These are phyloP conservation scores for Cladosporium sp. DNA, from an alignment of 2,329 filamentous ascomycete genomes.

Conservation along the genomic window DNA sequence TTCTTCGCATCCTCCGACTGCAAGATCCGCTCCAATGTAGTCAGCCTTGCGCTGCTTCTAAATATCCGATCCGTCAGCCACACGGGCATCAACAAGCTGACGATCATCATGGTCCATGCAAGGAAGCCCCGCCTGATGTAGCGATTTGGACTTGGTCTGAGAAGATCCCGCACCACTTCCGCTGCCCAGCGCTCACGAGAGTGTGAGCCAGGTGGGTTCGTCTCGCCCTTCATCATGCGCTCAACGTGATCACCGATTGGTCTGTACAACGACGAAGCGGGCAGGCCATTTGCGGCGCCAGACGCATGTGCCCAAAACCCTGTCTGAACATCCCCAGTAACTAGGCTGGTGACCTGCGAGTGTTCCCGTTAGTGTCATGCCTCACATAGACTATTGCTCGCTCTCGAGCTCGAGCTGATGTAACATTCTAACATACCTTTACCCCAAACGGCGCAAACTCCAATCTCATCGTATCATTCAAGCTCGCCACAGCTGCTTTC, in stretches of 20 bases:
- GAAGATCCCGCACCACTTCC: constrained; percentile 16
- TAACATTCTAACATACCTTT: constrained; percentile 14
- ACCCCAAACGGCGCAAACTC: constrained; percentile 29
- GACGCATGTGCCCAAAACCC: constrained; percentile 11
- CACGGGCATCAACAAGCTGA: not conserved
- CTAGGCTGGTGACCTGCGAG: constrained; percentile 17
- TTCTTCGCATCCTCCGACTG: not conserved
- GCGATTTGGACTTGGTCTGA: constrained; percentile 13
- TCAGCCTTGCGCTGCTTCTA: not conserved
- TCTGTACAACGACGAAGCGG: constrained; percentile 22
- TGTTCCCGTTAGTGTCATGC: not conserved
- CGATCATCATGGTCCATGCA: not conserved
- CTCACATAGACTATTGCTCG: not conserved
- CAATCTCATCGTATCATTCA: constrained; percentile 24
- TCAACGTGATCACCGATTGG: constrained; percentile 16
- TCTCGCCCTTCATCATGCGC: constrained; percentile 9
- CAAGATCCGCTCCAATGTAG: not conserved
- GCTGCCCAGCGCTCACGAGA: constrained; percentile 19
- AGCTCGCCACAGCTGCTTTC: constrained; percentile 22
- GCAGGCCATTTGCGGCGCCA: constrained; percentile 17
- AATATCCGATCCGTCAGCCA: constrained; percentile 2
- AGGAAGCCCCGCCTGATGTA: constrained; percentile 14
- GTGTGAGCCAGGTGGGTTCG: constrained; percentile 9
- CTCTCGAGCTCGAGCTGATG: not conserved
- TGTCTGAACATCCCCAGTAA: constrained; percentile 19